Base-by-base conservation (phyloP, 805 yeast genomes). In the Candida anglica region DNA sequence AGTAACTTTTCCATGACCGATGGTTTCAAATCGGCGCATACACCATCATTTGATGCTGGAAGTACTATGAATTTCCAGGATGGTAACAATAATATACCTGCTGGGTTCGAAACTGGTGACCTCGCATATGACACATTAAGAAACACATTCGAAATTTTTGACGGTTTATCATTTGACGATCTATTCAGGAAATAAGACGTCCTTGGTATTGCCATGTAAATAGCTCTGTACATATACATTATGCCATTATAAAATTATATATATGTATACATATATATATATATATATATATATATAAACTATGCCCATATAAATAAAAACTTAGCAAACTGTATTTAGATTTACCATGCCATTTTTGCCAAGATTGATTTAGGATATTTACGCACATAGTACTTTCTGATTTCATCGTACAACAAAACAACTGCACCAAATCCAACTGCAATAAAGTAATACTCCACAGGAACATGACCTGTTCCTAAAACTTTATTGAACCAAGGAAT, bases 391-490 rank as follows among this genome's bases (percentile, higher is more conserved):
- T 47, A 41, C 42, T 71, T 71, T 41, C 77, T 53, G 18, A 53
- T 17, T 45, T 72, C 78, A 40, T 72, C 78, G 39, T 56, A 57
- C 4, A 44, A 27, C 27, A 70, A 39, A 6, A 71, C 58, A n/a
- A 60, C 47, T 2, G 48, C 21, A 13, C 75, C 76, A 43, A 72
- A 63, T 0, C 70, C 73, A 29, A 69, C 24, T 1, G 77, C 69
- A 28, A 69, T 60, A 41, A 72, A 65, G 44, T 60, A 71, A 46
- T 62, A 65, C 41, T 68, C 66, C n/a, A 60, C 69, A 6, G 73
- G 74, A 17, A 69, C 66, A 15, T 48, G 46, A 2, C 56, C 52
- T 2, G 73, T 54, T 4, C 55, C 63, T 39, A 71, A 46, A 13
- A 55, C 48, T 1, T 36, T 40, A 33, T 65, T 64, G 34, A 69